These are phyloP conservation scores for Geotrichum aggregatum DNA, from an alignment of 1,139 yeast genomes.

Conservation along the genomic window DNA sequence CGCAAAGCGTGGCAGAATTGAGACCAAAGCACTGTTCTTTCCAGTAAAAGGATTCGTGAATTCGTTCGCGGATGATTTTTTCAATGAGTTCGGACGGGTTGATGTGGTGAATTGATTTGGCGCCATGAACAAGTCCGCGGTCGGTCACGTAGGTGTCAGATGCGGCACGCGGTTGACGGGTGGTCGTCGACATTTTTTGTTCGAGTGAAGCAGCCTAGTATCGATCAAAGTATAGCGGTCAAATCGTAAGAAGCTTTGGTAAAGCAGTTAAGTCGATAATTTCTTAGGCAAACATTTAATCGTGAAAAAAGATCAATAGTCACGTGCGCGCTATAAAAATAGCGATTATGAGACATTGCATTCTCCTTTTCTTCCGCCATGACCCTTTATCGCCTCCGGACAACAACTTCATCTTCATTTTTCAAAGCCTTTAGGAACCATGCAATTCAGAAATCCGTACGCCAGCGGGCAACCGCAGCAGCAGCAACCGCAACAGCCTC, in stretches of 20 bases:
- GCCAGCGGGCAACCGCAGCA: slow-evolving; percentile 2
- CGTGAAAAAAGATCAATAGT: not conserved
- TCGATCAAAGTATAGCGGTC: no score
- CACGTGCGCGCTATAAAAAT: not conserved
- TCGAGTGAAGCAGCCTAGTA: no score
- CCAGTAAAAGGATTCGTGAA: slow-evolving; percentile 65
- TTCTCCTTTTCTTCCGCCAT: not conserved
- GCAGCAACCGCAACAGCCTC: slow-evolving; percentile 1
- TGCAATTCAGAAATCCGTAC: not conserved
- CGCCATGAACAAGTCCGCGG: slow-evolving; percentile 37
- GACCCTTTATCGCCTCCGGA: not conserved
- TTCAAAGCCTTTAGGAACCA: not conserved
- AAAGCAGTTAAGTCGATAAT: no score
- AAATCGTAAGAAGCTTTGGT: no score
- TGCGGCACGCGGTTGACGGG: slow-evolving; percentile 6
- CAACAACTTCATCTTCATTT: not conserved
- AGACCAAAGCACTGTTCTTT: slow-evolving; percentile 58
- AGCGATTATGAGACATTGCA: no score
- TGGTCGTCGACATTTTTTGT: no score
- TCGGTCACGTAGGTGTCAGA: slow-evolving; percentile 13
- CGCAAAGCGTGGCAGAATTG: slow-evolving; percentile 51
- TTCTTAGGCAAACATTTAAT: no score
- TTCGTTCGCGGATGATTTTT: slow-evolving; percentile 63
- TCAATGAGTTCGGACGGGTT: slow-evolving; percentile 58
- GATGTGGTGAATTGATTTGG: slow-evolving; percentile 40